phyloP scores from a whole-genome alignment of 2,329 filamentous ascomycete genomes.

The Neopestalotiopsis sp. region DNA sequence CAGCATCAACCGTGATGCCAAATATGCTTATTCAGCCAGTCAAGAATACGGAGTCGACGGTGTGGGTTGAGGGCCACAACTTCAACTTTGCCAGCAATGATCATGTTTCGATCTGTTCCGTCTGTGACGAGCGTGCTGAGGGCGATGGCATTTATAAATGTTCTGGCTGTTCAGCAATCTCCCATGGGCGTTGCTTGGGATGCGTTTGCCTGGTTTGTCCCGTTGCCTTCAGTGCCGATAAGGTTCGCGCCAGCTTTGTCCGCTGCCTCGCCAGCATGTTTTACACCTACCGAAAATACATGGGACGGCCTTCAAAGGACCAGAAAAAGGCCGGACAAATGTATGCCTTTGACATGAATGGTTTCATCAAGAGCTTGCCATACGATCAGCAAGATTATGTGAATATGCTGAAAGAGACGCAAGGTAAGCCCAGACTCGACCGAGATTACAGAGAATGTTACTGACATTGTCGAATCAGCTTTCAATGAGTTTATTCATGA shows the following conservation, averaged over 20 bases:
- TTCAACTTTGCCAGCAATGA: conserved; percentile 71
- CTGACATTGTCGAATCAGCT: conserved; percentile 44
- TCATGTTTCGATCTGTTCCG: conserved; percentile 65
- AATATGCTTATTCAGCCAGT: conserved; percentile 82
- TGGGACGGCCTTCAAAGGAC: conserved; percentile 63
- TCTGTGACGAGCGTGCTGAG: conserved; percentile 78
- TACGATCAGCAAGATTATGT: conserved; percentile 71
- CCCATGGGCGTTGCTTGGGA: conserved; percentile 66
- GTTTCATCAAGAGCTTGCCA: conserved; percentile 68
- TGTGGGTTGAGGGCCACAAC: conserved; percentile 87
- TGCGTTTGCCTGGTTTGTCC: conserved; percentile 69
- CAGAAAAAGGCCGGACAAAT: conserved; percentile 66
- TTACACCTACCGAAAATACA: conserved; percentile 70
- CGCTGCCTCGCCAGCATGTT: conserved; percentile 70
- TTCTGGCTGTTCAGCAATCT: conserved; percentile 63
- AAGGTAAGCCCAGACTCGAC: conserved; percentile 52
- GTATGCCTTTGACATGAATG: conserved; percentile 70
- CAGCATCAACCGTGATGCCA: conserved; percentile 86
- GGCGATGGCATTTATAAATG: conserved; percentile 79
- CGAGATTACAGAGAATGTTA: background rate
- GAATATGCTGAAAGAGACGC: conserved; percentile 68
- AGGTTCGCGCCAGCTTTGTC: conserved; percentile 68
- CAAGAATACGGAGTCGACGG: conserved; percentile 76
- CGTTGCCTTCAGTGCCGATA: conserved; percentile 65
- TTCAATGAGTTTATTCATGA: conserved; percentile 89